Percentiles rank a stretch among this genome's conserved stretches.
These are phyloP conservation scores for Saccharomyces pastorianus DNA, from an alignment of 1,139 yeast genomes.

Conservation along the genomic window DNA sequence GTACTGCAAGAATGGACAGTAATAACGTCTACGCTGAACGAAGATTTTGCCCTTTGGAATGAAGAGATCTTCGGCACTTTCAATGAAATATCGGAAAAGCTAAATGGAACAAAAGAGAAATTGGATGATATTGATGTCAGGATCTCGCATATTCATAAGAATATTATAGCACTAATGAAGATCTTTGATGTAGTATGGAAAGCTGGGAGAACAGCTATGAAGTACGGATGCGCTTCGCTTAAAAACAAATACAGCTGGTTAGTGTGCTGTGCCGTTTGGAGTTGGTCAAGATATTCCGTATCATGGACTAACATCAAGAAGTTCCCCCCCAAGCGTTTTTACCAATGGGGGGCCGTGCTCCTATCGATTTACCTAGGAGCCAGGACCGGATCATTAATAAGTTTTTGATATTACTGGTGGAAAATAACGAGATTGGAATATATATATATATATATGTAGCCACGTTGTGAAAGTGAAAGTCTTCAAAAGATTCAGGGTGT, in stretches of 20 bases:
- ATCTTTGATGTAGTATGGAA: neutral
- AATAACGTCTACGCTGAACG: conserved; percentile 6
- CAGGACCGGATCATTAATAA: neutral
- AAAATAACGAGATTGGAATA: neutral
- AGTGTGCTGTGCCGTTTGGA: neutral
- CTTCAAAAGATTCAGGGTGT: too few relatives aligned
- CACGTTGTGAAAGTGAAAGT: neutral
- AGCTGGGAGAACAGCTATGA: conserved; percentile 1
- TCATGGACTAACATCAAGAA: neutral
- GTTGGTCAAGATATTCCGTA: neutral
- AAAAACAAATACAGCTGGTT: neutral
- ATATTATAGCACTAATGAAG: neutral
- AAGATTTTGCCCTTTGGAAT: conserved; percentile 12
- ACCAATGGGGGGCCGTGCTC: neutral
- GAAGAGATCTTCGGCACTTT: conserved; percentile 8
- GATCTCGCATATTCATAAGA: neutral
- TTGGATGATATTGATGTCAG: conserved; percentile 10
- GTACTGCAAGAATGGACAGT: conserved; percentile 12
- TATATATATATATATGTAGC: neutral
- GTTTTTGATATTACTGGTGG: neutral
- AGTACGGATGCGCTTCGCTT: neutral
- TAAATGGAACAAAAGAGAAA: conserved; percentile 12
- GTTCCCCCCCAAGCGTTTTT: neutral
- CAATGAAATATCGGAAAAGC: conserved; percentile 6
- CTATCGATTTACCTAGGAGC: neutral